Evolutionary conservation across 2,329 filamentous ascomycete genomes (phyloP).

Genomic region (Aspergillus sp.): DNA sequence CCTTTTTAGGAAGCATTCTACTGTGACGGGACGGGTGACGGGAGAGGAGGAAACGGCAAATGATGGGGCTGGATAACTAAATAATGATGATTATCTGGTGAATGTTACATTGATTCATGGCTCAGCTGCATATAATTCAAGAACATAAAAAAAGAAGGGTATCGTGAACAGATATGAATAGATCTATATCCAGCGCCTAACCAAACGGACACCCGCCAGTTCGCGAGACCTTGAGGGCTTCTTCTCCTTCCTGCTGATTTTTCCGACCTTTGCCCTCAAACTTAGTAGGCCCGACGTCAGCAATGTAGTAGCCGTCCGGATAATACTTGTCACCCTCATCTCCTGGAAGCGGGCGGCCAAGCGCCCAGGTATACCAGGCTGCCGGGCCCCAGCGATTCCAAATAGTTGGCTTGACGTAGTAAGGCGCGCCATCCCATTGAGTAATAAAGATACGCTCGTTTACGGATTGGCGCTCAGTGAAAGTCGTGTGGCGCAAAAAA

Average conservation of each 20-base stretch:
- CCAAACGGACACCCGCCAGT: constrained; percentile 52
- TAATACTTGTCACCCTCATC: constrained; percentile 48
- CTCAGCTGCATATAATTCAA: background rate
- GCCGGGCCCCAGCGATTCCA: constrained; percentile 64
- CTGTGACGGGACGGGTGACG: too few species aligned
- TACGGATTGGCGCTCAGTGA: constrained; percentile 52
- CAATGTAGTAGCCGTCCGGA: constrained; percentile 50
- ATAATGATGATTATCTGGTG: background rate
- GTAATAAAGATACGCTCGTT: constrained; percentile 54
- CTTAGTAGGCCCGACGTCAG: constrained; percentile 62
- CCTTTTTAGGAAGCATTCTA: background rate
- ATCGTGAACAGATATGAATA: background rate
- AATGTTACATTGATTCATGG: background rate
- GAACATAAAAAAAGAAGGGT: background rate
- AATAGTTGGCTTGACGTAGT: constrained; percentile 60
- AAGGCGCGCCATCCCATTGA: constrained; percentile 63
- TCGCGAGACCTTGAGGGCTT: constrained; percentile 47
- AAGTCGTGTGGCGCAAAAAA: constrained; percentile 34
- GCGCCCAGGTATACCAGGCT: constrained; percentile 50
- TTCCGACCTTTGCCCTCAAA: constrained; percentile 52
- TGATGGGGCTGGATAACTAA: too few species aligned
- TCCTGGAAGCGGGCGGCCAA: constrained; percentile 50
- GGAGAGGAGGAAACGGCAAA: too few species aligned
- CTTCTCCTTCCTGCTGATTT: constrained; percentile 27
- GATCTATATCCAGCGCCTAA: constrained; percentile 8